phyloP scores from a whole-genome alignment of 164 flowering plant genomes.

The Aristolochia contorta region DNA sequence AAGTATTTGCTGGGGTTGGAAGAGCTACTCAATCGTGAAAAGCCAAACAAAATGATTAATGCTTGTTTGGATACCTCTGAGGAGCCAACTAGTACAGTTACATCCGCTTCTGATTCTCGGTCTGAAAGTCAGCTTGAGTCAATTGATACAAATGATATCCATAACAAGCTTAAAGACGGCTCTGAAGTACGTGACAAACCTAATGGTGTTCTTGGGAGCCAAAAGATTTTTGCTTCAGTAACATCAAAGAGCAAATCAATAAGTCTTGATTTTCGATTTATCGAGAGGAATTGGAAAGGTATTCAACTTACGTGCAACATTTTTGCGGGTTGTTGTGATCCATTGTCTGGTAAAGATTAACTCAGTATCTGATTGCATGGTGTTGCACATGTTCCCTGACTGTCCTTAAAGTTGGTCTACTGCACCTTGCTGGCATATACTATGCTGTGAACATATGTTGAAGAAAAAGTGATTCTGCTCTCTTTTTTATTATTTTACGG shows the following conservation, averaged over 20 bases:
- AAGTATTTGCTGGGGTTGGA: conserved; percentile 81
- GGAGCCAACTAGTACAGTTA: conserved; percentile 21
- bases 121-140: conserved; percentile 14
- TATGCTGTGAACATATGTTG: no score
- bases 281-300: conserved; percentile 94
- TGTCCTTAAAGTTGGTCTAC: no score
- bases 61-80: conserved; percentile 16
- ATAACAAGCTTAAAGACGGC: conserved; percentile 14
- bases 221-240: conserved; percentile 39
- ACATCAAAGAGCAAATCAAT: conserved; percentile 62
- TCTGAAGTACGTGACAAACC: conserved; percentile 16
- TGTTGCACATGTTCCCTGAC: no score
- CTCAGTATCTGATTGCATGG: no score
- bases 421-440: no score
- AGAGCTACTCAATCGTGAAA: conserved; percentile 54
- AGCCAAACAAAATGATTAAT: conserved; percentile 18
- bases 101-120: conserved; percentile 18
- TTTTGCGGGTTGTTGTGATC: no score
- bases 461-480: no score
- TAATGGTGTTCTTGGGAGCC: conserved; percentile 29
- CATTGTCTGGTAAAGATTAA: no score
- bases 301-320: not conserved
- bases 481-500: no score
- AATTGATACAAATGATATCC: conserved; percentile 12
- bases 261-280: conserved; percentile 77